These are phyloP conservation scores for Rhynchospora pubera DNA, from an alignment of 176 grass and related monocot genomes.

Conservation along the genomic window DNA sequence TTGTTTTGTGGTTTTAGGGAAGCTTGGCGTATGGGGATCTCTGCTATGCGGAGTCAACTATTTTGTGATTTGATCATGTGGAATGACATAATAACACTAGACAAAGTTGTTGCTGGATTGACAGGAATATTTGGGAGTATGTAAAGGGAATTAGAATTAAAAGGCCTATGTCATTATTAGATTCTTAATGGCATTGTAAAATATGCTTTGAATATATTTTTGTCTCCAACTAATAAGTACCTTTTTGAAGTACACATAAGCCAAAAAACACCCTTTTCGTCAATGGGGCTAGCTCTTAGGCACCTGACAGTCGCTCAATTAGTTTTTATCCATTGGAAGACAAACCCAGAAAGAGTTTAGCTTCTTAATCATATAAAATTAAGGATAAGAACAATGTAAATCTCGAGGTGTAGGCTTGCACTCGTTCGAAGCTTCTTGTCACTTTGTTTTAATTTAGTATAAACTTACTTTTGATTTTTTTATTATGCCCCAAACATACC, in stretches of 20 bases:
- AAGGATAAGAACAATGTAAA: slow-evolving; percentile 21
- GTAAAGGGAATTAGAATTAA: slow-evolving; percentile 45
- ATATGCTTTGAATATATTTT: background rate
- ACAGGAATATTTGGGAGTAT: slow-evolving; percentile 79
- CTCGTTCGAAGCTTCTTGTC: slow-evolving; percentile 12
- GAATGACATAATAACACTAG: slow-evolving; percentile 56
- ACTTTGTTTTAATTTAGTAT: background rate
- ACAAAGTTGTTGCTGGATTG: slow-evolving; percentile 57
- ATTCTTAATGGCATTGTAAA: slow-evolving; percentile 12
- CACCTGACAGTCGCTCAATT: slow-evolving; percentile 24
- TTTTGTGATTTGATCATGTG: slow-evolving; percentile 47
- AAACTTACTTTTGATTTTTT: background rate
- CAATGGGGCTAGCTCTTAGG: slow-evolving; percentile 25
- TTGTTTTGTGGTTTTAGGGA: background rate
- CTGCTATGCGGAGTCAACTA: slow-evolving; percentile 28
- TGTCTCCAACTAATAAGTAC: background rate
- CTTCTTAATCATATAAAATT: slow-evolving; percentile 9
- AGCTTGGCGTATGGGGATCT: slow-evolving; percentile 25
- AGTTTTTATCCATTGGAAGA: slow-evolving; percentile 17
- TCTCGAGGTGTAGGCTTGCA: slow-evolving; percentile 16
- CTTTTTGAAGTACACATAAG: background rate
- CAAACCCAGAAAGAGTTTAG: slow-evolving; percentile 22
- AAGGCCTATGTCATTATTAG: slow-evolving; percentile 17
- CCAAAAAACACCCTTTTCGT: slow-evolving; percentile 26
- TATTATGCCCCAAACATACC: background rate